Evolutionary conservation across 495 filamentous ascomycete genomes (phyloP), one percentile per base, ranked within the genome.

Genomic region (Daldinia vernicosa): DNA sequence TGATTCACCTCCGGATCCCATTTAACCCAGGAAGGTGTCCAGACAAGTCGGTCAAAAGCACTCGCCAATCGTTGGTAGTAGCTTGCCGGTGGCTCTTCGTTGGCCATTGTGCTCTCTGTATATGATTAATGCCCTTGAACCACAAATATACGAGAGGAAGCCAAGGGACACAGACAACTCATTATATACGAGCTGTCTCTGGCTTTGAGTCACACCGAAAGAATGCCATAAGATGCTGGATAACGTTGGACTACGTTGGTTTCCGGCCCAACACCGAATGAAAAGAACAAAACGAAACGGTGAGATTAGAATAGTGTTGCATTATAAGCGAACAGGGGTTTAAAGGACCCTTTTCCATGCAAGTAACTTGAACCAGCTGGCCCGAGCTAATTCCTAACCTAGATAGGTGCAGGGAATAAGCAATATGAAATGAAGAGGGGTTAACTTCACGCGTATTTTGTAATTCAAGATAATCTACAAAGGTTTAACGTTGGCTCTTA

Each of bases 1-100:
- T 86, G 85, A 11, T 88, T 86, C 19, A 80, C 71, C 12, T 83
- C 78, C 3, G 85, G 83, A 69, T 90, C 80, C 81, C 88, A 91
- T 61, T 87, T 84, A 57, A 87, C 83, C 62, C 81, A 75, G 28
- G 80, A 76, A 0, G 89, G 89, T 8, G 83, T 85, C 81, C 84
- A 91, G 8, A n/a, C 26, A 19, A 71, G 3, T 37, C 50, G 59
- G 1, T 62, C 12, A 17, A 72, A 27, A 1, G 24, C 45, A 27
- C 19, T 15, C 32, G 37, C 3, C 30, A 32, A 3, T 24, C 47
- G 40, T 17, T 32, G 40, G 59, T 30, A 22, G 51, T 37, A n/a
- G 26, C 6, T 19, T 33, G 55, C 17, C 55, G 19, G 11, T 1
- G 54, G 22, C 37, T 60, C 64, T 52, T 69, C 65, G 54, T 12